Conservation (phyloP, 805 yeast species). For the Vanderwaltozyma tropicalis region DNA sequence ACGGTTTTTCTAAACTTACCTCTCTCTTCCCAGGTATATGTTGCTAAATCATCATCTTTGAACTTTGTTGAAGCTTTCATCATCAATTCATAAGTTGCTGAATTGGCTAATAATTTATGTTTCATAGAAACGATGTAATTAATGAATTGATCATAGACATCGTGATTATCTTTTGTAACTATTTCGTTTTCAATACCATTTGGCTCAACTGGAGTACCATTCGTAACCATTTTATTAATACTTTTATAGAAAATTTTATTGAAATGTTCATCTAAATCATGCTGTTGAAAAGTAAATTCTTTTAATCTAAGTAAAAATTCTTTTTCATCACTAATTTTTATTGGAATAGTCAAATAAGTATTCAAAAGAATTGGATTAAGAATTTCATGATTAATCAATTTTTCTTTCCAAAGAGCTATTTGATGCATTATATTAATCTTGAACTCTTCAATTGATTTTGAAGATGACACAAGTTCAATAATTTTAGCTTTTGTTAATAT, state of each 20-base stretch:
- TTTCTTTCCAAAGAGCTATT: constrained; percentile 11
- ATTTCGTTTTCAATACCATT: background rate
- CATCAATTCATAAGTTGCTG: constrained; percentile 48
- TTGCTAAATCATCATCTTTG: constrained; percentile 48
- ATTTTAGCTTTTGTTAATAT: constrained; percentile 33
- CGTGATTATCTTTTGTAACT: background rate
- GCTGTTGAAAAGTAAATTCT: constrained; percentile 19
- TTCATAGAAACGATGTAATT: constrained; percentile 14
- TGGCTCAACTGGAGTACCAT: background rate
- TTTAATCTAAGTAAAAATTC: constrained; percentile 21
- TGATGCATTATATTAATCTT: constrained; percentile 9
- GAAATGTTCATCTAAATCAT: constrained; percentile 12
- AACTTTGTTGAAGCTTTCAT: constrained; percentile 55
- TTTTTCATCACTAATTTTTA: constrained; percentile 14
- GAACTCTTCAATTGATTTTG: constrained; percentile 25
- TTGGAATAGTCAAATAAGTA: constrained; percentile 22
- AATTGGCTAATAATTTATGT: constrained; percentile 33
- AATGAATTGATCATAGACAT: background rate
- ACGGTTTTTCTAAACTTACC: constrained; percentile 55
- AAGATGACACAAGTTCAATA: constrained; percentile 26
- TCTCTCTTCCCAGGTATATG: constrained; percentile 65
- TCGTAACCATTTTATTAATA: background rate
- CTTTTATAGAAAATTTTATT: background rate
- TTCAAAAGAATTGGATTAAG: constrained; percentile 15
- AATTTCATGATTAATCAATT: constrained; percentile 10